A percentile compares a stretch with the other conserved stretches of the same genome.
Conservation (phyloP, 805 yeast genomes). For the Yarrowia yakushimensis region DNA sequence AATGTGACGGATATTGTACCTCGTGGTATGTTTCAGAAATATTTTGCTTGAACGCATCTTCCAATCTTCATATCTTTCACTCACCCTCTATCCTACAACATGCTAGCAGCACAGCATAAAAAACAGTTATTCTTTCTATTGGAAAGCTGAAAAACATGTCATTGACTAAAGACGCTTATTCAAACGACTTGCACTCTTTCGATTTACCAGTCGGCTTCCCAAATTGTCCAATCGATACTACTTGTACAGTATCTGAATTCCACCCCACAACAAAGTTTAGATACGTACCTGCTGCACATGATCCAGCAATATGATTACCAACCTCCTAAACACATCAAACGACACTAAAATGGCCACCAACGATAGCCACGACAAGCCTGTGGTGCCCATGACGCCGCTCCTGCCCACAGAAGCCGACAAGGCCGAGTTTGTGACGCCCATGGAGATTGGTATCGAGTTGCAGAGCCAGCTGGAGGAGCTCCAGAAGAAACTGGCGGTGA, state of each 20-base stretch:
- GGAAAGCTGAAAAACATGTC: background rate
- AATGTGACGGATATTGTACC: too few species aligned
- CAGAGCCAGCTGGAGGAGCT: conserved; percentile 18
- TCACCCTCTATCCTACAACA: too few species aligned
- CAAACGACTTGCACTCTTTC: background rate
- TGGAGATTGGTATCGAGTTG: conserved; percentile 13
- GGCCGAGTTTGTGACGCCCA: conserved; percentile 21
- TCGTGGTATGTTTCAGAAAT: too few species aligned
- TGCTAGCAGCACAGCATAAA: too few species aligned
- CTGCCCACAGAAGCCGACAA: conserved; percentile 17
- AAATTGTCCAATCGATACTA: too few species aligned
- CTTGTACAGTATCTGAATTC: background rate
- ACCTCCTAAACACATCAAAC: background rate
- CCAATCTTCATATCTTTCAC: too few species aligned
- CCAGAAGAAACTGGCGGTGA: conserved; percentile 11
- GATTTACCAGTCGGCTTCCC: background rate
- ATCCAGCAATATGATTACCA: background rate
- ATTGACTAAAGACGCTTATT: background rate
- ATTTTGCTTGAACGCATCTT: too few species aligned
- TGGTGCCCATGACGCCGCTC: conserved; percentile 10
- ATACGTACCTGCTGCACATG: background rate
- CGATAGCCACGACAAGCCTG: background rate
- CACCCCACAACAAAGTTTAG: background rate
- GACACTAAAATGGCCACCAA: background rate
- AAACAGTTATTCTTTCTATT: background rate